Conservation (phyloP, 1,284 basidiomycete species). For the Apiotrichum veenhuisii region DNA sequence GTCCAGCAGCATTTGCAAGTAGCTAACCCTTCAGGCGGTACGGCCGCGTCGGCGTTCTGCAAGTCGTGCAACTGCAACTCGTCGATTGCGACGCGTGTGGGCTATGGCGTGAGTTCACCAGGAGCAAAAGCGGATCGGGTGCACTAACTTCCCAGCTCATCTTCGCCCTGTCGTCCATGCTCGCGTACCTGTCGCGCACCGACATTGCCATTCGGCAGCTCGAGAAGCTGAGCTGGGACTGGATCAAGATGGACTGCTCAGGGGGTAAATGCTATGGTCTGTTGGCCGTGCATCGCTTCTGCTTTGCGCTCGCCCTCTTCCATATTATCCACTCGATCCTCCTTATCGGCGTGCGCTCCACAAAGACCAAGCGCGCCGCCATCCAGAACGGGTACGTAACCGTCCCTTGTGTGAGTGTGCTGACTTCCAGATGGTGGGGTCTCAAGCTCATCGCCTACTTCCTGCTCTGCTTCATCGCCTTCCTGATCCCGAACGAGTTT, state of each 20-base stretch:
- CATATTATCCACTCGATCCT: slow-evolving; percentile 75
- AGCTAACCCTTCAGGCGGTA: slow-evolving; percentile 32
- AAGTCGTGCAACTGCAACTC: slow-evolving; percentile 99
- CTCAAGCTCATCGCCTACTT: slow-evolving; percentile 87
- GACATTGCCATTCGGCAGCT: slow-evolving; percentile 81
- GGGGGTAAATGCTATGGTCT: slow-evolving; percentile 94
- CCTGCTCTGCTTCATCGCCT: slow-evolving; percentile 83
- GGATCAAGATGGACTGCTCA: slow-evolving; percentile 95
- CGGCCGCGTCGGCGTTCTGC: slow-evolving; percentile 87
- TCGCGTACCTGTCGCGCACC: slow-evolving; percentile 95
- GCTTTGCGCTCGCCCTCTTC: slow-evolving; percentile 87
- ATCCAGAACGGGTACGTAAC: slow-evolving; percentile 86
- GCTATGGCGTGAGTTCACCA: slow-evolving; percentile 73
- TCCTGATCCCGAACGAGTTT: slow-evolving; percentile 58
- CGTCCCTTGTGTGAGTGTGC: background rate
- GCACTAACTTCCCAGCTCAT: slow-evolving; percentile 64
- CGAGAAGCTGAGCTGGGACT: slow-evolving; percentile 90
- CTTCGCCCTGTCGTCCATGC: slow-evolving; percentile 90
- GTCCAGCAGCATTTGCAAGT: slow-evolving; percentile 55
- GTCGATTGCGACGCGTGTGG: slow-evolving; percentile 94
- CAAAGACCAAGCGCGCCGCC: slow-evolving; percentile 82
- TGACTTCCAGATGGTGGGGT: slow-evolving; percentile 84
- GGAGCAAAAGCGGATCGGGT: background rate
- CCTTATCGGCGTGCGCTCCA: slow-evolving; percentile 83
- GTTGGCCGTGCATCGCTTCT: slow-evolving; percentile 95